Base-by-base conservation (phyloP, 192 early-diverging fungal species). In the Geranomyces michiganensis region DNA sequence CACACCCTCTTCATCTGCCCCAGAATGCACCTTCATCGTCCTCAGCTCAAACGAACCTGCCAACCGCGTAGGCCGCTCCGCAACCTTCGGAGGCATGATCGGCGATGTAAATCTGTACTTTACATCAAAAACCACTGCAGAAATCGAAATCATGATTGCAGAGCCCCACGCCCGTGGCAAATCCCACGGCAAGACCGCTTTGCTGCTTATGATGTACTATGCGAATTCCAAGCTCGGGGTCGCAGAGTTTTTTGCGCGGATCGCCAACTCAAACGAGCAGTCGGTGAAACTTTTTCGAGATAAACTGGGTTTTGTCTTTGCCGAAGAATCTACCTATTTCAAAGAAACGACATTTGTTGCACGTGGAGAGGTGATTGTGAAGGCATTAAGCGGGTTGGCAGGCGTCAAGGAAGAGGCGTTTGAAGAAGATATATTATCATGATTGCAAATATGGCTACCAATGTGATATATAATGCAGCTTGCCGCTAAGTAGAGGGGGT, bases 141-240 rank as follows among this genome's bases (percentile, higher is more conserved):
- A 98, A 76, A 88, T 98, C 56, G 95, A 97, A 62, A 88, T 95
- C 24, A 98, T 98, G 96, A 89, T 98, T 76, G 96, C 96, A 44
- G 79, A 74, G 31, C 46, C 47, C 55, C 69, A 45, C 6, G 84
- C 78, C 41, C 74, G 88, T 61, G 64, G 84, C 14, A 74, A 81
- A 26, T 87, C 86, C 1, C 49, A 77, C 47, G 91, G 88, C 22
- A 43, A 80, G 12, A 79, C 89, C 53, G 86, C 87, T 0, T 44
- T 87, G 19, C 61, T 74, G 22, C 76, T 91, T 49, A 90, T 92
- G 81, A 88, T 92, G 79, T 70, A 76, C 30, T 91, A 92, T 70
- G 83, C 83, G 21, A 60, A 78, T 17, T 51, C 78, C 26, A 49
- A 79, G 1, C 62, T 92, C 14, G 77, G 76, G 1, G 73, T 90